Base-by-base conservation (phyloP, 2,329 filamentous ascomycete species). In the Mariannaea sp. region DNA sequence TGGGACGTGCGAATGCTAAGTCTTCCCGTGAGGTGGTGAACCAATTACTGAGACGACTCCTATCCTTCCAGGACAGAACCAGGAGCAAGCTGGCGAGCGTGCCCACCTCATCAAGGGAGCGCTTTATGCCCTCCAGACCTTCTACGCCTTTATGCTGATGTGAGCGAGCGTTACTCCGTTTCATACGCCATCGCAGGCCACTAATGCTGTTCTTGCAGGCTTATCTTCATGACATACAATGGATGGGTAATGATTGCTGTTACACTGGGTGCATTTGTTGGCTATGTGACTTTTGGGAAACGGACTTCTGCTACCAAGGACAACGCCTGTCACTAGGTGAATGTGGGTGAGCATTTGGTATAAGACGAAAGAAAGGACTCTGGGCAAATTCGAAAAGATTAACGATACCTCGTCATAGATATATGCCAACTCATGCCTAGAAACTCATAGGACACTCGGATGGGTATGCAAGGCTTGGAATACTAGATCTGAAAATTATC, bases 161-260 rank as follows among this genome's bases (percentile, higher is more conserved):
- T 97, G 72, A 86, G 94, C 97, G 72, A 86, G 93, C 54, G 10
- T 14, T 24, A 2, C 7, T 10, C 7, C 10, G 4, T 2, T 26
- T 13, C 7, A 8, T 2, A 13, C 17, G 3, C 24, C 14, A n/a
- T 14, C 13, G 53, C 40, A 43, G 33, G 17, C n/a, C n/a, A n/a
- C 7, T 50, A 43, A 6, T 32, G 13, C 42, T 47, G 13, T 5
- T 4, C 6, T 1, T 6, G n/a, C 55, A 97, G 93, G 94, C 80
- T 99, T 56, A 76, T 99, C 17, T 99, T 99, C 75, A 99, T 99
- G 94, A 99, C 94, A n/a, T 99, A 99, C 76, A 99, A 99, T 68
- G 94, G 94, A 51, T 96, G 90, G 87, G 86, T 99, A 63, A 99
- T 99, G 94, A 74, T 96, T 61, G 84, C 93, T 3, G 92, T 97